Percentiles rank a stretch among this genome's conserved stretches.
Conservation (phyloP, 805 yeast genomes). For the Ogataea thermomethanolica region DNA sequence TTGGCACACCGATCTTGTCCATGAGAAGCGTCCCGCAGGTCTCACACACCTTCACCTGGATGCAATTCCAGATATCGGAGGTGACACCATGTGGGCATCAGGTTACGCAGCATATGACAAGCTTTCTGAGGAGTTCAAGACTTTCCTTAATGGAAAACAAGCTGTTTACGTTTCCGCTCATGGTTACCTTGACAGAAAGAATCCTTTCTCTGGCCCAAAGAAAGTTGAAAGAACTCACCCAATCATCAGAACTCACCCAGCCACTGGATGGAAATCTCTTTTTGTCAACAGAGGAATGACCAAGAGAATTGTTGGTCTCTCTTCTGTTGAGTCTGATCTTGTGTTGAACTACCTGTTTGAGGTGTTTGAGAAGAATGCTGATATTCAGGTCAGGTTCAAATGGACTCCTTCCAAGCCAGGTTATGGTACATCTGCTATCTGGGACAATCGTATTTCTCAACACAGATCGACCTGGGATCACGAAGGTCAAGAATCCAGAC, state of each 20-base stretch:
- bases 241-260: slow-evolving; percentile 60
- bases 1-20: slow-evolving; percentile 56
- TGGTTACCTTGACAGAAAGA: slow-evolving; percentile 36
- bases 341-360: slow-evolving; percentile 41
- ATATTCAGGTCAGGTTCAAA: slow-evolving; percentile 52
- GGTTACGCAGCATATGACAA: slow-evolving; percentile 59
- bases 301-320: slow-evolving; percentile 48
- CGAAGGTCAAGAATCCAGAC: slow-evolving; percentile 40
- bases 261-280: slow-evolving; percentile 58
- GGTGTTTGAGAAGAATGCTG: slow-evolving; percentile 49
- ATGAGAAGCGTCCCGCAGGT: slow-evolving; percentile 56
- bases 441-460: slow-evolving; percentile 48
- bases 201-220: slow-evolving; percentile 45
- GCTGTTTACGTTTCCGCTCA: slow-evolving; percentile 44
- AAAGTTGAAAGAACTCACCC: slow-evolving; percentile 57
- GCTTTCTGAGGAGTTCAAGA: slow-evolving; percentile 47
- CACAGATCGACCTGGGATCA: slow-evolving; percentile 46
- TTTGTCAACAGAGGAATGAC: slow-evolving; percentile 53
- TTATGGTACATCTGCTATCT: slow-evolving; percentile 43
- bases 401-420: slow-evolving; percentile 39
- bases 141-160: slow-evolving; percentile 50
- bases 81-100: slow-evolving; percentile 55
- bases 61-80: slow-evolving; percentile 48
- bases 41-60: slow-evolving; percentile 52
- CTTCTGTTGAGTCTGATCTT: slow-evolving; percentile 46